Percentiles rank a stretch among this genome's conserved stretches.
These are phyloP conservation scores for Diatrype stigma DNA, from an alignment of 2,329 filamentous ascomycete genomes.

Conservation along the genomic window DNA sequence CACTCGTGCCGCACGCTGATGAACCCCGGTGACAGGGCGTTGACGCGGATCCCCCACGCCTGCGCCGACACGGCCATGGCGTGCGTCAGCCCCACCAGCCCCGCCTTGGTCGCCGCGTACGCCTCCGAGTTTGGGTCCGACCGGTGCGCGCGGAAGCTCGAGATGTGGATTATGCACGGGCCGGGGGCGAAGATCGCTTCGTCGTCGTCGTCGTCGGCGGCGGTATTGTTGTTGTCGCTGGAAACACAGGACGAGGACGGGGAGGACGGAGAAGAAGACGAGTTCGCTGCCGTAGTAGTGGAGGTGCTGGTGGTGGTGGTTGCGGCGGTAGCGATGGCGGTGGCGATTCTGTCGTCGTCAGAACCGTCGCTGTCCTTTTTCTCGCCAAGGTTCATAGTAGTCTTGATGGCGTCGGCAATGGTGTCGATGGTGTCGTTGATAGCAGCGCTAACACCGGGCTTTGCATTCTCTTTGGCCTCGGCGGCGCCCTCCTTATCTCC, in stretches of 20 bases:
- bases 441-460: no score
- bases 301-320: neutral
- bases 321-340: no score
- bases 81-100: constrained; percentile 31
- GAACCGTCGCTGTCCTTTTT: neutral
- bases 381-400: constrained; percentile 1
- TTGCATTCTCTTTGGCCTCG: no score
- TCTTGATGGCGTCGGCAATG: no score
- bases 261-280: no score
- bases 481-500: no score
- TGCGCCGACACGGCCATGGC: constrained; percentile 31
- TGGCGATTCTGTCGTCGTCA: no score
- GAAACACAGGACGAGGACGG: no score
- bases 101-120: constrained; percentile 39
- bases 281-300: no score
- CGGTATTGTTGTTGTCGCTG: constrained; percentile 1
- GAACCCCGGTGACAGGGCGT: constrained; percentile 40
- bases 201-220: constrained; percentile 7
- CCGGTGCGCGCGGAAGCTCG: constrained; percentile 41
- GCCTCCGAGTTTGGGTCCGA: constrained; percentile 45
- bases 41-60: constrained; percentile 30
- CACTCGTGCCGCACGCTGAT: constrained; percentile 45
- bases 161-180: constrained; percentile 42
- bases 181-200: constrained; percentile 25
- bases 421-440: no score